Evolutionary conservation across 75 land plant species (phyloP), one percentile per base, ranked within the genome.

Genomic region (Pinus taeda): DNA sequence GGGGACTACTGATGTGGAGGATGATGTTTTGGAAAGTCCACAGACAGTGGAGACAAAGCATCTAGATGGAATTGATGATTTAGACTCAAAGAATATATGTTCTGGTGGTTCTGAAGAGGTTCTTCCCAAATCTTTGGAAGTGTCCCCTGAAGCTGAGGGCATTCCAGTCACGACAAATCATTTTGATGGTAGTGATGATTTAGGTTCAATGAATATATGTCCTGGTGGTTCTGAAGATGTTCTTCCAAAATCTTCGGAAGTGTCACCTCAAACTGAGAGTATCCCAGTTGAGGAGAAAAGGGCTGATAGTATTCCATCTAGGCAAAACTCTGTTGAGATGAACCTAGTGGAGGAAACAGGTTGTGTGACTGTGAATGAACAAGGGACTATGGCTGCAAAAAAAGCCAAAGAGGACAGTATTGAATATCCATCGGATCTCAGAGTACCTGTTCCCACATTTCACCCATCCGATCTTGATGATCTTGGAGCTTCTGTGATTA

Each of bases 131-230:
- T 69, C 72, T 42, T 69, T 69, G n/a, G 72, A 69, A 45, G 55
- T 8, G 72, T n/a, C 49, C 20, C 72, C 72, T 8, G 21, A 69
- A 37, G 72, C 72, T 42, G 72, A 69, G 53, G 72, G 42, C 72
- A 39, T 42, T 20, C n/a, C 69, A 30, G 69, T 6, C 11, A n/a
- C n/a, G 22, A 4, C n/a, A 42, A 69, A 69, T 53, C 49, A n/a
- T 9, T 37, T 42, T 36, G 72, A 69, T 39, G 39, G 36, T 65
- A 13, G 69, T 30, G 69, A 65, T 65, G 42, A 24, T 33, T 36
- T 37, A 17, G 42, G 18, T 33, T 17, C 69, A 6, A 17, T 33
- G 6, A 36, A 17, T 17, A 24, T 15, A 65, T 24, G 69, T 65
- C 20, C 70, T 18, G 45, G 18, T 66, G 45, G 42, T 66, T 66